Base-by-base conservation (phyloP, 441 rosid genomes). In the Erodium texanum region DNA sequence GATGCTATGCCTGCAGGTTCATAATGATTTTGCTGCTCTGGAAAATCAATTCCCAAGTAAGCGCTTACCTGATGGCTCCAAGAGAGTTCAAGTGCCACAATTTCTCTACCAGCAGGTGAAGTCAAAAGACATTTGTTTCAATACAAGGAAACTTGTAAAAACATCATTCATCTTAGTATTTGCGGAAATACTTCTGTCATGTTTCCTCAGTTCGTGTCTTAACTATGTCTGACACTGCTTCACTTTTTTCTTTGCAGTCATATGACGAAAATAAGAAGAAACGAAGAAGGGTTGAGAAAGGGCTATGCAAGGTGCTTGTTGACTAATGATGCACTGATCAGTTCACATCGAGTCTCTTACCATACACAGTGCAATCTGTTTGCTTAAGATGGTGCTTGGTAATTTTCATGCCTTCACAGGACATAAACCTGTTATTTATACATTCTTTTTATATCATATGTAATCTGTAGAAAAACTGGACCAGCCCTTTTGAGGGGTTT, bases 41-140 rank as follows among this genome's bases (percentile, higher is more conserved):
- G 97, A 86, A 75, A 77, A 73, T 71, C 84, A 83, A 68, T 75
- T 81, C 77, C 88, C 92, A 62, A 71, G 65, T 61, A 93, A 88
- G 76, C 96, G 92, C 12, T 76, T 86, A 73, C 89, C 96, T 1
- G 97, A 93, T 81, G 89, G 92, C 22, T 93, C 93, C 2, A 93
- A 93, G 78, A 85, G 96, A 79, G 79, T 93, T 20, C 84, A 76
- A 36, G 95, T 88, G 68, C 88, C 92, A 18, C 80, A 78, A 69
- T 79, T 80, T 72, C 43, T 81, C 9, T 74, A 77, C 68, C 83
- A 84, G 68, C 91, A 91, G 95, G 97, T 89, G 65, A 52, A 24
- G 14, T 66, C 23, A 23, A 23, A n/a, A 29, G 19, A 11, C 56
- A 48, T 14, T 48, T 14, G 29, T 27, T 27, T 27, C 2, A 4